These are phyloP conservation scores for Rhodotorula kratochvilovae DNA, from an alignment of 768 basidiomycete genomes.

Conservation along the genomic window DNA sequence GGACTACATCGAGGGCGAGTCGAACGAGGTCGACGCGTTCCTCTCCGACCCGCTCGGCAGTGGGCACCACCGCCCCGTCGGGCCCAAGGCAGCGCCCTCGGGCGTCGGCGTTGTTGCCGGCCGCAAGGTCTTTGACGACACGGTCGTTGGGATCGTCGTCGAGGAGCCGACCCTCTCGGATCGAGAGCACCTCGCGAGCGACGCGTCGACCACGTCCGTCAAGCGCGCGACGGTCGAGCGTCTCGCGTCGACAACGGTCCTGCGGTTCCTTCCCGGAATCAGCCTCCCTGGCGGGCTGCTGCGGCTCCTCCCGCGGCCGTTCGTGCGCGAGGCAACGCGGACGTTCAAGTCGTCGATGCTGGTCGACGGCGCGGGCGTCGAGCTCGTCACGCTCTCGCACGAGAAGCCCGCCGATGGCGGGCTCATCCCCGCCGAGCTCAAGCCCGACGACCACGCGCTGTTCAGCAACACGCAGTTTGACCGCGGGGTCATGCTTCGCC, in stretches of 20 bases:
- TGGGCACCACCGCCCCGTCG: background rate
- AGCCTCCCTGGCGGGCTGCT: conserved; percentile 9
- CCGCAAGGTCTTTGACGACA: conserved; percentile 22
- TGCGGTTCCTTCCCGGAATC: conserved; percentile 3
- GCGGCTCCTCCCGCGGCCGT: conserved; percentile 12
- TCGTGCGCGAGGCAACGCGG: background rate
- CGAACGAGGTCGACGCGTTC: conserved; percentile 68
- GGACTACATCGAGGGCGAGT: conserved; percentile 73
- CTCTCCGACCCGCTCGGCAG: conserved; percentile 52
- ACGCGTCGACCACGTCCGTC: conserved; percentile 6
- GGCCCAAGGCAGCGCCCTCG: conserved; percentile 7
- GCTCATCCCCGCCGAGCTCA: background rate
- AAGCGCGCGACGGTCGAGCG: conserved; percentile 31
- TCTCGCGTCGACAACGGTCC: background rate
- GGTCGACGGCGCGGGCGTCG: conserved; percentile 32
- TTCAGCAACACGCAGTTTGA: conserved; percentile 23
- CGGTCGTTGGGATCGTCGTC: conserved; percentile 31
- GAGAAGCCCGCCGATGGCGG: background rate
- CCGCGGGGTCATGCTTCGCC: conserved; percentile 51
- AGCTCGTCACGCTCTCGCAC: conserved; percentile 6
- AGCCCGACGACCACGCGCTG: background rate
- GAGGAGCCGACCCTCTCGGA: conserved; percentile 8
- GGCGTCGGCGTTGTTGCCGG: conserved; percentile 27
- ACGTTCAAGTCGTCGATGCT: conserved; percentile 28
- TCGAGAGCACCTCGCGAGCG: conserved; percentile 6